phyloP scores from a whole-genome alignment of 2,329 filamentous ascomycete species.

The Colletotrichum godetiae region DNA sequence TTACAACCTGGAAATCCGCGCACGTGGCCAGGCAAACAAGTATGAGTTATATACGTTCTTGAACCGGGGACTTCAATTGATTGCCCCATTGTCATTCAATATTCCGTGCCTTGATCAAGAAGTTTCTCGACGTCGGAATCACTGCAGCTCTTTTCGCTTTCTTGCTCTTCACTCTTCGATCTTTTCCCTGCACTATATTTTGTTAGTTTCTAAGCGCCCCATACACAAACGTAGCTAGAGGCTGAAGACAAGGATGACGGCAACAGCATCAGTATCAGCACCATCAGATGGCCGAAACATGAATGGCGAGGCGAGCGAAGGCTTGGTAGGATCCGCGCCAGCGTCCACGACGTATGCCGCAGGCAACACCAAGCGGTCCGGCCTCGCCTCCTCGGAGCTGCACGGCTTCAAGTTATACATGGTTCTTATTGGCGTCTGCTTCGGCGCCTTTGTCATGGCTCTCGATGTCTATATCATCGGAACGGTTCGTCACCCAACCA shows the following conservation, averaged over 20 bases:
- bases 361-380: neutral
- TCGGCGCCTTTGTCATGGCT: conserved; percentile 1
- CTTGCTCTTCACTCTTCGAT: neutral
- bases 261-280: neutral
- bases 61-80: neutral
- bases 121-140: neutral
- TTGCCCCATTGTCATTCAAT: neutral
- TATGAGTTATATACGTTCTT: neutral
- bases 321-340: neutral
- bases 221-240: neutral
- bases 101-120: neutral
- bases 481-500: neutral
- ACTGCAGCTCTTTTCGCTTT: neutral
- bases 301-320: neutral
- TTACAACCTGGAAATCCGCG: no score
- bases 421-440: neutral
- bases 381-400: neutral
- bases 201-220: neutral
- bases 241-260: neutral
- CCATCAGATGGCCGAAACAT: neutral
- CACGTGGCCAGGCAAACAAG: no score
- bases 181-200: neutral
- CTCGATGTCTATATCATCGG: conserved; percentile 1
- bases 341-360: neutral
- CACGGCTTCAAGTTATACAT: neutral